Conservation (phyloP, 1,284 basidiomycete species). For the Macrocybe sp. region DNA sequence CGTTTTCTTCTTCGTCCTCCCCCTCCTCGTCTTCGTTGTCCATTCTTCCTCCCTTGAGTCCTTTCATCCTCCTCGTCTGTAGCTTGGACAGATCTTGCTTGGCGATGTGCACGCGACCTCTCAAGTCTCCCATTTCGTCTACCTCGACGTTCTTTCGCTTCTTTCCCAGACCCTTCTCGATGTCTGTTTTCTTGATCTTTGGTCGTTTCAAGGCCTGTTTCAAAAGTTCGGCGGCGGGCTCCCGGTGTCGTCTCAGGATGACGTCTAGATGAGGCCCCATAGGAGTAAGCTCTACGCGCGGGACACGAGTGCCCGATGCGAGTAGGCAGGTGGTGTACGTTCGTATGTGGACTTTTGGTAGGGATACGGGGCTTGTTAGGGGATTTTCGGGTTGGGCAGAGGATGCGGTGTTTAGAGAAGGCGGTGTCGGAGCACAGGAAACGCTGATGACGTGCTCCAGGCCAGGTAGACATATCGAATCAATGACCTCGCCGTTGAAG, state of each 20-base stretch:
- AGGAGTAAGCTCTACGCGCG: constrained; percentile 77
- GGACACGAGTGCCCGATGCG: constrained; percentile 73
- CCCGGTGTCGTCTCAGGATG: constrained; percentile 67
- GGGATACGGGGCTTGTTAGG: constrained; percentile 35
- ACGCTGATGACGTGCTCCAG: constrained; percentile 92
- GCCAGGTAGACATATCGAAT: constrained; percentile 80
- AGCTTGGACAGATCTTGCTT: constrained; percentile 86
- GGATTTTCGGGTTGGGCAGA: constrained; percentile 25
- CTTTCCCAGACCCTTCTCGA: constrained; percentile 86
- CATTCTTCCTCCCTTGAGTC: constrained; percentile 53
- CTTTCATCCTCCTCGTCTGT: constrained; percentile 93
- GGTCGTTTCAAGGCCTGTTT: constrained; percentile 80
- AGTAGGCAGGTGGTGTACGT: constrained; percentile 79
- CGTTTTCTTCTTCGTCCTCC: constrained; percentile 18
- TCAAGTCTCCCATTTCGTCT: constrained; percentile 96
- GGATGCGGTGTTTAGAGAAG: constrained; percentile 41
- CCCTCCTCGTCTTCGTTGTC: constrained; percentile 20
- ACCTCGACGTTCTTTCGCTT: constrained; percentile 95
- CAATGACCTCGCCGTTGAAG: constrained; percentile 84
- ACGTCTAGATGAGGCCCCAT: constrained; percentile 95
- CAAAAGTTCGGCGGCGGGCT: constrained; percentile 75
- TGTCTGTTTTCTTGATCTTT: constrained; percentile 82
- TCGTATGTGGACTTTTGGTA: constrained; percentile 87
- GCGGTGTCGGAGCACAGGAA: constrained; percentile 66
- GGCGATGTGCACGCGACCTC: constrained; percentile 86